A percentile compares a stretch with the other conserved stretches of the same genome.
Conservation (phyloP, 768 basidiomycete species). For the Mrakia hoshinonis region DNA sequence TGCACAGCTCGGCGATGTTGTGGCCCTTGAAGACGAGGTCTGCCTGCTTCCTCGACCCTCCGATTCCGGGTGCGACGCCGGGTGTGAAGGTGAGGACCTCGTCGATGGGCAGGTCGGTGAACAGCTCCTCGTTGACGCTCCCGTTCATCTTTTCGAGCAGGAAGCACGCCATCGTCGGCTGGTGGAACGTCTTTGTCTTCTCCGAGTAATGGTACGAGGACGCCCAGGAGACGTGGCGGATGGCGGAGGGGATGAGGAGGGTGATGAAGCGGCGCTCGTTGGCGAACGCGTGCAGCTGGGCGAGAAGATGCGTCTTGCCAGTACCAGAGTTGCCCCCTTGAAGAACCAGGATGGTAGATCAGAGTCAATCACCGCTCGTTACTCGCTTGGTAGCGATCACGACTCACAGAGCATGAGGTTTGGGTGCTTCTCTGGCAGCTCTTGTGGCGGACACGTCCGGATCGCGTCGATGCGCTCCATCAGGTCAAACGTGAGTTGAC, state of each 20-base stretch:
- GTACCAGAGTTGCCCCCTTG: constrained; percentile 18
- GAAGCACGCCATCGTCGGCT: constrained; percentile 11
- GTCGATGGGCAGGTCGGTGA: neutral
- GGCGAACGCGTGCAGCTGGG: constrained; percentile 15
- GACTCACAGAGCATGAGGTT: constrained; percentile 21
- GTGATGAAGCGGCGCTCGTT: constrained; percentile 16
- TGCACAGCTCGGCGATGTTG: neutral
- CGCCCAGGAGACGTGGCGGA: constrained; percentile 8
- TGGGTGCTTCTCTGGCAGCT: neutral
- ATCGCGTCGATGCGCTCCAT: neutral
- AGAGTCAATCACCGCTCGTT: neutral
- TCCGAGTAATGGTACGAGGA: constrained; percentile 25
- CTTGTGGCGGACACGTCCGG: neutral
- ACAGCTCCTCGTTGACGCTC: neutral
- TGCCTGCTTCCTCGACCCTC: neutral
- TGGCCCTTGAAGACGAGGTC: neutral
- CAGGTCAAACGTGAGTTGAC: constrained; percentile 21
- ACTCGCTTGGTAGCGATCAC: neutral
- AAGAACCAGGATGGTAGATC: neutral
- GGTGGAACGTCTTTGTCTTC: constrained; percentile 24
- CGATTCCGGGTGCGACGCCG: constrained; percentile 16
- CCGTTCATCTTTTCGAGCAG: neutral
- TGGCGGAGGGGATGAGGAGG: neutral
- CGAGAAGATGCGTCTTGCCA: constrained; percentile 24
- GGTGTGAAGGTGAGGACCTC: constrained; percentile 6